Evolutionary conservation across 495 filamentous ascomycete genomes (phyloP).

Genomic region (Cercophora scortea): DNA sequence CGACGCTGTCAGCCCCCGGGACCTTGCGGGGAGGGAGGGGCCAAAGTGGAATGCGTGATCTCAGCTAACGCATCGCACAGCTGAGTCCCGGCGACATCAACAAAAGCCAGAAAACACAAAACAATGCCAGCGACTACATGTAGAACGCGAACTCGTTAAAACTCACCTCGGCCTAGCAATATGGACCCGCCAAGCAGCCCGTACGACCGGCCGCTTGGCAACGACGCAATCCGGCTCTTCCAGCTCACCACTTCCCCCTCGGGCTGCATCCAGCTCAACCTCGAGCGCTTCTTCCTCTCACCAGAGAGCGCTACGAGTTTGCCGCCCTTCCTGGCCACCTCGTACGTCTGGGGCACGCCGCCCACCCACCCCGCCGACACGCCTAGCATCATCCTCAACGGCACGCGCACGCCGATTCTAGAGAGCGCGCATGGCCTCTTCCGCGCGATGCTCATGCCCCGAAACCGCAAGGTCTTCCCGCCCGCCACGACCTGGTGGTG

Average conservation of each 20-base stretch:
- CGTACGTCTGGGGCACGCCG: conserved; percentile 1
- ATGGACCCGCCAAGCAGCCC: not conserved
- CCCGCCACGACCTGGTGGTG: conserved; percentile 6
- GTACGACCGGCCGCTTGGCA: not conserved
- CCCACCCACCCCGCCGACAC: not conserved
- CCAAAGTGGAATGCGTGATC: too few species aligned
- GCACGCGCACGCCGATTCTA: not conserved
- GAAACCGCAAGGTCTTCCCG: not conserved
- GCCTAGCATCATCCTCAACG: not conserved
- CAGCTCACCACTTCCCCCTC: not conserved
- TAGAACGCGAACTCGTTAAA: too few species aligned
- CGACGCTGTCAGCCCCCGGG: too few species aligned
- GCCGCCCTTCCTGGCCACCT: conserved; percentile 2
- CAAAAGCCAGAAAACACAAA: too few species aligned
- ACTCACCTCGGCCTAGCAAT: too few species aligned
- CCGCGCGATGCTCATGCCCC: not conserved
- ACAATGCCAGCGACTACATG: too few species aligned
- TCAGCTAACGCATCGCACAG: too few species aligned
- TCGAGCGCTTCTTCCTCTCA: not conserved
- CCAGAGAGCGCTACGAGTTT: too few species aligned
- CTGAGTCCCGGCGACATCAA: too few species aligned
- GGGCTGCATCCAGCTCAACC: not conserved
- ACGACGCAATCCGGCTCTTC: conserved; percentile 2
- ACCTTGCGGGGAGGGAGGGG: too few species aligned
- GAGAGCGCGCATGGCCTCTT: not conserved